Evolutionary conservation across 768 basidiomycete genomes (phyloP).

Genomic region (Chalciporus pseudorubinellus): DNA sequence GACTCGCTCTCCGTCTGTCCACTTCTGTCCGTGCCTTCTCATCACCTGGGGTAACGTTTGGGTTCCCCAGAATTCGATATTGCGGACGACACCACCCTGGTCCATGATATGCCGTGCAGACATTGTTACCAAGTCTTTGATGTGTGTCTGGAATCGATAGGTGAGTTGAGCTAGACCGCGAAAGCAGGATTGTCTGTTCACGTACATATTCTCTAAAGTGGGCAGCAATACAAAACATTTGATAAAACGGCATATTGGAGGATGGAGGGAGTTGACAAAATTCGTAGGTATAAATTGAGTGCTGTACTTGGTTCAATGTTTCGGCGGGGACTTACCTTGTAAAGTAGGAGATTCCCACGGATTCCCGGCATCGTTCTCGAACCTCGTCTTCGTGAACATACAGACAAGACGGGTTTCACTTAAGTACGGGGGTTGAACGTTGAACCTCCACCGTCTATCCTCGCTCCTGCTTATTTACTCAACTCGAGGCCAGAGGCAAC

Average conservation of each 20-base stretch:
- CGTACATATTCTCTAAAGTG: conserved; percentile 75
- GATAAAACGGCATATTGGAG: conserved; percentile 81
- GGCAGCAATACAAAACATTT: conserved; percentile 79
- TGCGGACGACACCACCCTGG: conserved; percentile 79
- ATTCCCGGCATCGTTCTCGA: too few species aligned
- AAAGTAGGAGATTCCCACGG: too few species aligned
- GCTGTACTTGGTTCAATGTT: too few species aligned
- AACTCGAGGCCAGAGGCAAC: conserved; percentile 40
- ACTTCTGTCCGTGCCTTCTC: conserved; percentile 56
- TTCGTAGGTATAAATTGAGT: too few species aligned
- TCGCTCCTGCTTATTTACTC: conserved; percentile 37
- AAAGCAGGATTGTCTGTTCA: conserved; percentile 7
- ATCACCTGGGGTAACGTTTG: conserved; percentile 71
- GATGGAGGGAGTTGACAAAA: background rate
- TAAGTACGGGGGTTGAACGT: too few species aligned
- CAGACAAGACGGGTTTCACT: too few species aligned
- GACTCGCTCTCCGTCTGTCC: conserved; percentile 75
- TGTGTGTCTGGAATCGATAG: conserved; percentile 51
- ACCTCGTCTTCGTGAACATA: too few species aligned
- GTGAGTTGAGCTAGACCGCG: background rate
- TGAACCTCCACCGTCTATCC: conserved; percentile 29
- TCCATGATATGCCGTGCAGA: conserved; percentile 71
- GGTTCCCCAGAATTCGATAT: conserved; percentile 73
- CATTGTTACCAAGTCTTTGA: conserved; percentile 70
- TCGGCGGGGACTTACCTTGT: too few species aligned